Percentiles rank a stretch among this genome's conserved stretches.
phyloP scores from a whole-genome alignment of 2,329 filamentous ascomycete species.

The Cytospora paraplurivora region DNA sequence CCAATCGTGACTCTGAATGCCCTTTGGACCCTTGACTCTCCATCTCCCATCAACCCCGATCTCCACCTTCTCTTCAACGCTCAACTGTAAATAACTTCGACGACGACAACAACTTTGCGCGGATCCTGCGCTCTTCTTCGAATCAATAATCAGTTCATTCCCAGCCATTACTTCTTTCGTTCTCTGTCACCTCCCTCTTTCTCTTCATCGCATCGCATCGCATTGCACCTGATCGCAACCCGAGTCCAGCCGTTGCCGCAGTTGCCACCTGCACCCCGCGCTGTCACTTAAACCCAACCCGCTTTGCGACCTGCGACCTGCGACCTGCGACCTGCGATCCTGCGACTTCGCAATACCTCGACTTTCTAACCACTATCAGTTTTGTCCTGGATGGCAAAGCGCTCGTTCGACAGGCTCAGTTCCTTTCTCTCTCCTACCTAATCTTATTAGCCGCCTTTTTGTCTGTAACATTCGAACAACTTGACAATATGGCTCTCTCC shows the following conservation, averaged over 20 bases:
- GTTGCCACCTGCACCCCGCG: slow-evolving; percentile 2
- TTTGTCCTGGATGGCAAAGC: slow-evolving; percentile 17
- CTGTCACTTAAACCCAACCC: not conserved
- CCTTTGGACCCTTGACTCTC: not conserved
- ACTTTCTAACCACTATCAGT: not conserved
- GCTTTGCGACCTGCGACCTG: slow-evolving; percentile 8
- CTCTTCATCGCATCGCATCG: not conserved
- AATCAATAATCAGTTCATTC: not conserved
- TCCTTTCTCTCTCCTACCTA: slow-evolving; percentile 1
- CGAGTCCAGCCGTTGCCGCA: not conserved
- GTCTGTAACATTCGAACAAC: slow-evolving; percentile 11
- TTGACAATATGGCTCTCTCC: slow-evolving; percentile 10
- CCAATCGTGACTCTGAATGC: not conserved
- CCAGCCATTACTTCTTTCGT: not conserved
- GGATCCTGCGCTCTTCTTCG: not conserved
- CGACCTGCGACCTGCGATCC: not conserved
- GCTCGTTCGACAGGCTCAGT: slow-evolving; percentile 8
- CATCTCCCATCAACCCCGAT: not conserved
- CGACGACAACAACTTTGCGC: not conserved
- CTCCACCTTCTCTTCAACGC: not conserved
- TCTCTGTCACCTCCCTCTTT: not conserved
- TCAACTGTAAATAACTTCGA: not conserved
- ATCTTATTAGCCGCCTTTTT: slow-evolving; percentile 11
- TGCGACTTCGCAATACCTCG: slow-evolving; percentile 10
- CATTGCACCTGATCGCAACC: not conserved